Percentiles rank a stretch among this genome's conserved stretches.
phyloP scores from a whole-genome alignment of 1,284 basidiomycete species.

The Stereum hirsutum region DNA sequence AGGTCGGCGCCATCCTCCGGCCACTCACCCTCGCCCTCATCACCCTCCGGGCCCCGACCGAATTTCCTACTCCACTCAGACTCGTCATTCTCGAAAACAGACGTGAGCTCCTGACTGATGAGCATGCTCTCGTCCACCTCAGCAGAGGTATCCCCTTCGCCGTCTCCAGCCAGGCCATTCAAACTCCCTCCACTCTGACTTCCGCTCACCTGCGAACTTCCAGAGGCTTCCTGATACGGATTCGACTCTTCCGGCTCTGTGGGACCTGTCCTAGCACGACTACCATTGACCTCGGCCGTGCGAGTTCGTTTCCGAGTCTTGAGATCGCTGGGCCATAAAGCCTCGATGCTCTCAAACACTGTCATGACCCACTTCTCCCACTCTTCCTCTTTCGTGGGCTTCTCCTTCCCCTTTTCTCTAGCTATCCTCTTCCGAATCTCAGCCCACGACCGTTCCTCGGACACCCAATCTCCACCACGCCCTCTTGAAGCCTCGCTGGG shows the following conservation, averaged over 20 bases:
- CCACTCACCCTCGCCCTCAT: slow-evolving; percentile 20
- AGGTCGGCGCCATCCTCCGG: slow-evolving; percentile 20
- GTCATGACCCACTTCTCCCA: slow-evolving; percentile 74
- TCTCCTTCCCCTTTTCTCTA: slow-evolving; percentile 27
- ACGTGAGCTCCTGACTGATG: slow-evolving; percentile 39
- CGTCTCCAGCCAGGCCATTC: no score
- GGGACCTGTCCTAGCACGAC: not conserved
- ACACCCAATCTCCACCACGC: slow-evolving; percentile 54
- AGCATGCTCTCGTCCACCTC: slow-evolving; percentile 50
- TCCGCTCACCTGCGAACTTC: not conserved
- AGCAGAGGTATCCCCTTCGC: no score
- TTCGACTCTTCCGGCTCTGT: slow-evolving; percentile 12
- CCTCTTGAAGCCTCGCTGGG: slow-evolving; percentile 49
- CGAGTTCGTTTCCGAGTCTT: slow-evolving; percentile 45
- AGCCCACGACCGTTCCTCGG: slow-evolving; percentile 64
- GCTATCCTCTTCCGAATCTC: slow-evolving; percentile 49
- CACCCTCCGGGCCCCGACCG: slow-evolving; percentile 18
- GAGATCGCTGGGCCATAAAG: slow-evolving; percentile 55
- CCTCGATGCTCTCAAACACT: slow-evolving; percentile 80
- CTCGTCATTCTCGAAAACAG: slow-evolving; percentile 30
- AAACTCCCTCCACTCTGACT: no score
- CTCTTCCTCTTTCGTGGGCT: slow-evolving; percentile 20
- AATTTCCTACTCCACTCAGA: slow-evolving; percentile 23
- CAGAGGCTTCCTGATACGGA: slow-evolving; percentile 17
- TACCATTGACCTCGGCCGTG: not conserved